A percentile compares a stretch with the other conserved stretches of the same genome.
Evolutionary conservation across 305 asterid genomes (phyloP).

Genomic region (Plantago rigida): DNA sequence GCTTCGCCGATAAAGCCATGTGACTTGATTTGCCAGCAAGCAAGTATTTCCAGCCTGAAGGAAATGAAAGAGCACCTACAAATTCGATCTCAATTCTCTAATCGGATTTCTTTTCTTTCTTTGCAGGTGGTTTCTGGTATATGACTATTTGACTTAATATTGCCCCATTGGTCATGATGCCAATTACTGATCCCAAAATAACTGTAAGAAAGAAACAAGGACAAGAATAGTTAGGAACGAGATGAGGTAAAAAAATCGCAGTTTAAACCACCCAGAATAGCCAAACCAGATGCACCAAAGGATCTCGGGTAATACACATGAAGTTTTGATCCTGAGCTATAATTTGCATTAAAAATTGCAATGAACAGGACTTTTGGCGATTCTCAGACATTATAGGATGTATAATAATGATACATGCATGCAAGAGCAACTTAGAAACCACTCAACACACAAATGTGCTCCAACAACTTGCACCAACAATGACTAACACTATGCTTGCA

Average conservation of each 20-base stretch:
- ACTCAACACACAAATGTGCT: too few relatives aligned
- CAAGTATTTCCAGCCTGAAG: not conserved
- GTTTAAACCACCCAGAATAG: not conserved
- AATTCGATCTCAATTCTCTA: slow-evolving; percentile 28
- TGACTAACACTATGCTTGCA: too few relatives aligned
- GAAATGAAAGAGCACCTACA: not conserved
- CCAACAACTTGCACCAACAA: too few relatives aligned
- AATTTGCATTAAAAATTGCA: too few relatives aligned
- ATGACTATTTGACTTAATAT: slow-evolving; percentile 69
- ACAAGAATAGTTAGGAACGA: slow-evolving; percentile 2
- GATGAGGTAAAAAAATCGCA: not conserved
- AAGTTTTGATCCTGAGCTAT: too few relatives aligned
- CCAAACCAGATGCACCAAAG: not conserved
- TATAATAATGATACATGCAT: too few relatives aligned
- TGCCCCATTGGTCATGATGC: slow-evolving; percentile 72
- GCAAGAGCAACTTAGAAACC: too few relatives aligned
- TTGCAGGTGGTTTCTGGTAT: slow-evolving; percentile 52
- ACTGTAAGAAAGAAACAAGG: slow-evolving; percentile 38
- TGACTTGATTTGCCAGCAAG: not conserved
- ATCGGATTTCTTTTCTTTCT: slow-evolving; percentile 67
- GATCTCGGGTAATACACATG: too few relatives aligned
- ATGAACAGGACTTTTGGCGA: too few relatives aligned
- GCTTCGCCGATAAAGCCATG: not conserved
- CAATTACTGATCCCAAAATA: slow-evolving; percentile 71
- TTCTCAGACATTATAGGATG: too few relatives aligned